Percentiles rank a stretch among this genome's conserved stretches.
Conservation (phyloP, 2,329 filamentous ascomycete species). For the Claviceps africana region DNA sequence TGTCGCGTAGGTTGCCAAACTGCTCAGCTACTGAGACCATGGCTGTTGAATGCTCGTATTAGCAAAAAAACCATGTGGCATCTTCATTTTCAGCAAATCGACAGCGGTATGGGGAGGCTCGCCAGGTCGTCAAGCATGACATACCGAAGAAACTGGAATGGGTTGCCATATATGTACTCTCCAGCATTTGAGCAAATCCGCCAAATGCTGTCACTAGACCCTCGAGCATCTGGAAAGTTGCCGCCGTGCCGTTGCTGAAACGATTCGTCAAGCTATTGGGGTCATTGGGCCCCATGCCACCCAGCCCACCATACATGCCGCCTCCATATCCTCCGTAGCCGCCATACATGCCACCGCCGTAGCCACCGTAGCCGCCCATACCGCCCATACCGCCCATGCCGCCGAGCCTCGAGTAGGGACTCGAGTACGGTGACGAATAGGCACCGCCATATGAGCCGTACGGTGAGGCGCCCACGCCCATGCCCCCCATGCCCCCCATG, state of each 20-base stretch:
- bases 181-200: slow-evolving; percentile 96
- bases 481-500: slow-evolving; percentile 19
- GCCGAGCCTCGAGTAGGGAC: slow-evolving; percentile 34
- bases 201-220: slow-evolving; percentile 93
- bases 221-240: slow-evolving; percentile 97
- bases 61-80: not conserved
- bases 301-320: slow-evolving; percentile 27
- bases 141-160: slow-evolving; percentile 96
- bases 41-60: slow-evolving; percentile 34
- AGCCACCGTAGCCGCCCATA: slow-evolving; percentile 20
- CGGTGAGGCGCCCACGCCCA: slow-evolving; percentile 35
- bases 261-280: slow-evolving; percentile 89
- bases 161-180: slow-evolving; percentile 99
- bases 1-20: slow-evolving; percentile 84
- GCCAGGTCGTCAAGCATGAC: slow-evolving; percentile 26
- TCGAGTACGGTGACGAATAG: slow-evolving; percentile 27
- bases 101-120: not conserved
- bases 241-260: slow-evolving; percentile 87
- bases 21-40: slow-evolving; percentile 98
- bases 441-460: slow-evolving; percentile 27
- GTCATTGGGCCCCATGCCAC: slow-evolving; percentile 51
- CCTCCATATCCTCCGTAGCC: slow-evolving; percentile 20
- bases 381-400: slow-evolving; percentile 18
- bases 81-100: not conserved
- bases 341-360: slow-evolving; percentile 30